Percentiles rank a stretch among this genome's conserved stretches.
These are phyloP conservation scores for Fraxinus cuspidata DNA, from an alignment of 257 asterid genomes.

Conservation along the genomic window DNA sequence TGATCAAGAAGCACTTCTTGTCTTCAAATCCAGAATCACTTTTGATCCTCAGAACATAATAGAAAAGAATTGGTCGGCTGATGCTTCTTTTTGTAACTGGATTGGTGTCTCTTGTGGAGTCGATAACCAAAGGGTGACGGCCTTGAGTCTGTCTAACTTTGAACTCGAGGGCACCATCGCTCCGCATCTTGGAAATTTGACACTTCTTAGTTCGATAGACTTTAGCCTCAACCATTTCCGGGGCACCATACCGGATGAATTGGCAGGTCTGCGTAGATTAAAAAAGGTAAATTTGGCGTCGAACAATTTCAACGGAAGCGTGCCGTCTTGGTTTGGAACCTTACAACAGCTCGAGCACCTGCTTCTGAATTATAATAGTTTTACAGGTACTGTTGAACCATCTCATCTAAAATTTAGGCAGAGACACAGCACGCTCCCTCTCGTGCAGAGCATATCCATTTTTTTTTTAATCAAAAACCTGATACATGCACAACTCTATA, in stretches of 20 bases:
- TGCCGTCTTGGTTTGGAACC: conserved; percentile 28
- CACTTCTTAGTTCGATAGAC: conserved; percentile 23
- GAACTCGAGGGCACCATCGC: conserved; percentile 21
- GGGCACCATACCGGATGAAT: conserved; percentile 24
- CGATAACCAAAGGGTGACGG: conserved; percentile 20
- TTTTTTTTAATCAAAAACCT: too few species aligned
- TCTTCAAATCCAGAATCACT: conserved; percentile 31
- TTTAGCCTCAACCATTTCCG: conserved; percentile 25
- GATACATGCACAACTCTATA: too few species aligned
- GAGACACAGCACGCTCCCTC: neutral
- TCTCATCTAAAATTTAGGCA: neutral
- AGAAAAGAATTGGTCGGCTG: conserved; percentile 30
- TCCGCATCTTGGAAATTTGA: conserved; percentile 30
- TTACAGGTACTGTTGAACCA: conserved; percentile 20
- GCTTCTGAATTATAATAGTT: conserved; percentile 31
- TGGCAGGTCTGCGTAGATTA: conserved; percentile 16
- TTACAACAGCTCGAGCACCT: conserved; percentile 23
- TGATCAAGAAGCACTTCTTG: conserved; percentile 35
- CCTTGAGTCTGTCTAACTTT: conserved; percentile 26
- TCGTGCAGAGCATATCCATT: neutral
- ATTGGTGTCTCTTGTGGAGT: conserved; percentile 41
- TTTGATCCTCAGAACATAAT: conserved; percentile 27
- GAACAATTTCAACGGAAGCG: conserved; percentile 27
- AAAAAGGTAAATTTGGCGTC: conserved; percentile 27
- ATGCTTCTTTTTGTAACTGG: conserved; percentile 34